Evolutionary conservation across 1,139 yeast genomes (phyloP).

Genomic region (Meyerozyma athensensis): DNA sequence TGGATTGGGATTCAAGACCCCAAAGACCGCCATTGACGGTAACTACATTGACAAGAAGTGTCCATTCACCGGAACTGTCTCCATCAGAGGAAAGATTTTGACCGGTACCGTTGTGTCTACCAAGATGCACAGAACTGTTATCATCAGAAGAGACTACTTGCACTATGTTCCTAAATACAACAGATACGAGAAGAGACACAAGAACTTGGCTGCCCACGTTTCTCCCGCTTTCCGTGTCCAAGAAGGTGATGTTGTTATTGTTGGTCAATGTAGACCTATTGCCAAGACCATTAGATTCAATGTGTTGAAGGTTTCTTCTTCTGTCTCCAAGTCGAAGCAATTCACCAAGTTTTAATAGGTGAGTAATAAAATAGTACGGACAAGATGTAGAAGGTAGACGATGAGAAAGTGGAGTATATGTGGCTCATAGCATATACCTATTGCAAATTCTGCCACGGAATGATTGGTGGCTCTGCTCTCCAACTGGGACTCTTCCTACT

Average conservation of each 20-base stretch:
- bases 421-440: neutral
- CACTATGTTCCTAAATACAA: slow-evolving; percentile 99
- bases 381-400: neutral
- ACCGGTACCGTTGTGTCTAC: slow-evolving; percentile 99
- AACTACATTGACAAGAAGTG: slow-evolving; percentile 99
- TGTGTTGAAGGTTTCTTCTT: slow-evolving; percentile 92
- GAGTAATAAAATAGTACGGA: neutral
- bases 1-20: slow-evolving; percentile 99
- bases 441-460: neutral
- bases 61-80: slow-evolving; percentile 95
- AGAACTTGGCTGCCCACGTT: slow-evolving; percentile 99
- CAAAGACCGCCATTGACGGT: slow-evolving; percentile 97
- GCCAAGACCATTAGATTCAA: slow-evolving; percentile 99
- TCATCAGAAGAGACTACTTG: slow-evolving; percentile 99
- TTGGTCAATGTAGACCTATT: slow-evolving; percentile 99
- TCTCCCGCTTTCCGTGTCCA: slow-evolving; percentile 99
- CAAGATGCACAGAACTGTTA: slow-evolving; percentile 99
- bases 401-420: neutral
- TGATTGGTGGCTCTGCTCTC: neutral
- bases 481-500: neutral
- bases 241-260: slow-evolving; percentile 99
- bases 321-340: slow-evolving; percentile 88
- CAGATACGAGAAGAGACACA: slow-evolving; percentile 99
- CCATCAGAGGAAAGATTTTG: slow-evolving; percentile 99
- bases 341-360: slow-evolving; percentile 84